Evolutionary conservation across 768 basidiomycete genomes (phyloP).

Genomic region (Omphalotus guepiniiformis): DNA sequence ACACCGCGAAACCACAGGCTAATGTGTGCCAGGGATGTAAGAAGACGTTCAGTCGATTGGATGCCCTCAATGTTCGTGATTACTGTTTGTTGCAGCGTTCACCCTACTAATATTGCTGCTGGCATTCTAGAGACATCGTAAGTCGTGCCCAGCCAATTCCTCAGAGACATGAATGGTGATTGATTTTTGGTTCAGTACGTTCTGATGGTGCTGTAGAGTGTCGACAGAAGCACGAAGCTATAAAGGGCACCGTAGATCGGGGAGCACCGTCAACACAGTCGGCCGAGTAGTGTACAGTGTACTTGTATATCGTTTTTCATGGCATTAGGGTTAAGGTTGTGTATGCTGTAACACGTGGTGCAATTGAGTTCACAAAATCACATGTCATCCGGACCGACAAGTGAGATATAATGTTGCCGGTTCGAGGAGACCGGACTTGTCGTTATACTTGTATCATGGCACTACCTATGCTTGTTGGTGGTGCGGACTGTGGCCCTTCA

Average conservation of each 20-base stretch:
- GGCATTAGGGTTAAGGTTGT: constrained; percentile 1
- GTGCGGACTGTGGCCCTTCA: constrained; percentile 80
- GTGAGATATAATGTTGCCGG: not conserved
- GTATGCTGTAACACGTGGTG: not conserved
- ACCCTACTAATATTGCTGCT: constrained; percentile 14
- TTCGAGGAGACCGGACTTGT: not conserved
- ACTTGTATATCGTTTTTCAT: not conserved
- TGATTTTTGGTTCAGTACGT: constrained; percentile 51
- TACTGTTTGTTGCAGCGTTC: constrained; percentile 3
- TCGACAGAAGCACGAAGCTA: constrained; percentile 36
- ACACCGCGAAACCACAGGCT: constrained; percentile 75
- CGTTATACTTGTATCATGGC: constrained; percentile 46
- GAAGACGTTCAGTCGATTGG: constrained; percentile 90
- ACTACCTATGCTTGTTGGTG: constrained; percentile 71
- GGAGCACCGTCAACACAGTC: too few species aligned
- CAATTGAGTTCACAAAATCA: constrained; percentile 3
- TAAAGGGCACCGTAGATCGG: constrained; percentile 17
- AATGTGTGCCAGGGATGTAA: constrained; percentile 91
- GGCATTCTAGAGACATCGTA: constrained; percentile 65
- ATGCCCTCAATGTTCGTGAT: constrained; percentile 76
- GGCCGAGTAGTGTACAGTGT: too few species aligned
- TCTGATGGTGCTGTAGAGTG: constrained; percentile 85
- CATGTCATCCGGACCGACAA: constrained; percentile 2
- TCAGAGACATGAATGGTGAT: constrained; percentile 19
- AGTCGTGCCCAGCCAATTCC: constrained; percentile 28